phyloP scores from a whole-genome alignment of 1,139 yeast genomes.

The Pichia inconspicua region DNA sequence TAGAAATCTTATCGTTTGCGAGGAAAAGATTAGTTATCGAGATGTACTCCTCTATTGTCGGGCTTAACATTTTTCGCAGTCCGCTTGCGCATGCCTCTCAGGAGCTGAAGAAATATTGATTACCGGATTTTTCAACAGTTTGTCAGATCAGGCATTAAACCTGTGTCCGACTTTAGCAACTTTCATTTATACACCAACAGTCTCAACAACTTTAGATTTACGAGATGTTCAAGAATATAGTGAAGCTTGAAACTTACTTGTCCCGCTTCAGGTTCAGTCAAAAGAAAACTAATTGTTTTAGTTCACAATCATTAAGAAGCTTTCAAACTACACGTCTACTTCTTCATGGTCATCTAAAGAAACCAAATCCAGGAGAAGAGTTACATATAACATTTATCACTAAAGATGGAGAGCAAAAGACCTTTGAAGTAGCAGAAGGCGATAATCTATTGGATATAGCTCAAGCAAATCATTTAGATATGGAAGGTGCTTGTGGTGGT shows the following conservation, averaged over 20 bases:
- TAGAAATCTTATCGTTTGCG: too few relatives aligned
- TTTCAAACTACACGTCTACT: slow-evolving; percentile 15
- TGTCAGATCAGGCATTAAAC: background rate
- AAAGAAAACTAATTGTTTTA: background rate
- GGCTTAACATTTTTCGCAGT: background rate
- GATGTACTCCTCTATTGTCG: background rate
- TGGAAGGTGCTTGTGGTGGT: slow-evolving; percentile 98
- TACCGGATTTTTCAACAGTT: background rate
- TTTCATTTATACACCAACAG: too few relatives aligned
- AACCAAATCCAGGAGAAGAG: slow-evolving; percentile 92
- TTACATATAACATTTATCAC: slow-evolving; percentile 83
- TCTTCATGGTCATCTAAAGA: slow-evolving; percentile 76
- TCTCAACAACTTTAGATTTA: too few relatives aligned
- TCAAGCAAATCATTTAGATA: slow-evolving; percentile 84
- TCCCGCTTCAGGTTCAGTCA: background rate
- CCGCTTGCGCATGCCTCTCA: background rate
- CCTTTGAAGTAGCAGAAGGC: slow-evolving; percentile 85
- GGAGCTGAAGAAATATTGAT: background rate
- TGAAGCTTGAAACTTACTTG: background rate
- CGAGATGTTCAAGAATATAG: slow-evolving; percentile 1
- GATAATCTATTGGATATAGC: slow-evolving; percentile 90
- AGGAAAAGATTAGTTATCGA: too few relatives aligned
- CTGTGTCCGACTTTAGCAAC: background rate
- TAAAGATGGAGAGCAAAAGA: slow-evolving; percentile 78
- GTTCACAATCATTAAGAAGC: background rate